Evolutionary conservation across 257 asterid species (phyloP).

Genomic region (Solanum pimpinellifolium): DNA sequence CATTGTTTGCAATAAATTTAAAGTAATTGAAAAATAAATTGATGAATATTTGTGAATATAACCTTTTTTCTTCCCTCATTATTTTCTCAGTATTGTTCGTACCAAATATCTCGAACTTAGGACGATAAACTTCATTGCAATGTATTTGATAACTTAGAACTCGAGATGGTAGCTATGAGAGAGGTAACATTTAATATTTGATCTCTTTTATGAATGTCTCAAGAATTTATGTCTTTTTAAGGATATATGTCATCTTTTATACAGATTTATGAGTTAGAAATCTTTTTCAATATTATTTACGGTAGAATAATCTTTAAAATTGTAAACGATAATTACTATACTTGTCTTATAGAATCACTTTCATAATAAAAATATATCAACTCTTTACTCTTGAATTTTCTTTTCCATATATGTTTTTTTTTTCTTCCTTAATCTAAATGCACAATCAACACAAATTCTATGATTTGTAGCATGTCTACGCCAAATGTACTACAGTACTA

Average conservation of each 20-base stretch:
- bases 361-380: too few species aligned
- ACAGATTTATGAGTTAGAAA: neutral
- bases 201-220: neutral
- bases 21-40: neutral
- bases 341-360: too few species aligned
- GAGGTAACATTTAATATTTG: too few species aligned
- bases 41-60: neutral
- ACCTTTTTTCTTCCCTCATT: accelerated
- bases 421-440: too few species aligned
- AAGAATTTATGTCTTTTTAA: too few species aligned
- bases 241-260: too few species aligned
- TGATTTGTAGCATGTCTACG: neutral
- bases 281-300: too few species aligned
- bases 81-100: too few species aligned
- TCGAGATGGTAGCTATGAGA: accelerated
- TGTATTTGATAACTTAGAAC: neutral
- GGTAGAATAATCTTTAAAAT: too few species aligned
- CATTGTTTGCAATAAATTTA: neutral
- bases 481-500: neutral
- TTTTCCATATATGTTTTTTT: neutral
- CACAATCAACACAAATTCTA: neutral
- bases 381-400: neutral
- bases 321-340: too few species aligned
- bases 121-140: neutral
- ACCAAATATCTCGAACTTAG: too few species aligned